Base-by-base conservation (phyloP, 2,329 filamentous ascomycete species). In the Ceratocystis harringtonii region DNA sequence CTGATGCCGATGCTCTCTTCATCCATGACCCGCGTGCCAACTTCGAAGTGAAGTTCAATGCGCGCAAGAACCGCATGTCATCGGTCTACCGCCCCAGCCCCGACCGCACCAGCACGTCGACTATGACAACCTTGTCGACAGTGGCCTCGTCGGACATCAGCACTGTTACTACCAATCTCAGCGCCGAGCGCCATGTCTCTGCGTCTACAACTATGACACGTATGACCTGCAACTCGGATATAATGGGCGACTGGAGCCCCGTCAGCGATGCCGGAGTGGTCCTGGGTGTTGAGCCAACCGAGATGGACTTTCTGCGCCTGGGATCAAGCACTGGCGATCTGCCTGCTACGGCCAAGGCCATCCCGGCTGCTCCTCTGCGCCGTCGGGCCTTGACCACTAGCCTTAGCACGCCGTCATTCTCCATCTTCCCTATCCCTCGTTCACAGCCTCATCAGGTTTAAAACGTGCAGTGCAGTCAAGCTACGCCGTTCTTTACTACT, bases 61-160 rank as follows among this genome's bases (percentile, higher is more conserved):
- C 55, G 19, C 64, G 61, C 41, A 61, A 65, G 52, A 68, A 71
- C 66, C 71, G 71, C 36, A 64, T 63, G 61, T 65, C 67, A 10
- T 55, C 64, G 50, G 69, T 69, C 65, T 71, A 69, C 62, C 76
- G 78, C 68, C 76, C 73, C 4, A 71, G 72, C 8, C 72, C 75
- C 45, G 73, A 79, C 65, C 79, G 81, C 17, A 78, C 76, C 25
- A 84, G 81, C 72, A 81, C 80, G 10, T 84, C 80, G 5, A 84
- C 82, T 5, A 81, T 78, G 0, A 76, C 73, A 19, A 67, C 66
- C 22, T 50, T 67, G 32, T 67, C 66, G 28, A 84, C 81, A 19
- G 65, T 65, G 19, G 66, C 66, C 61, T 68, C 64, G 10, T 65
- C 64, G 8, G 64, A 68, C n/a, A 55, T 48, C 6, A 61, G 64